Percentiles rank a stretch among this genome's conserved stretches.
These are phyloP conservation scores for Teratosphaeria epicoccoides DNA, from an alignment of 2,329 filamentous ascomycete species.

Conservation along the genomic window DNA sequence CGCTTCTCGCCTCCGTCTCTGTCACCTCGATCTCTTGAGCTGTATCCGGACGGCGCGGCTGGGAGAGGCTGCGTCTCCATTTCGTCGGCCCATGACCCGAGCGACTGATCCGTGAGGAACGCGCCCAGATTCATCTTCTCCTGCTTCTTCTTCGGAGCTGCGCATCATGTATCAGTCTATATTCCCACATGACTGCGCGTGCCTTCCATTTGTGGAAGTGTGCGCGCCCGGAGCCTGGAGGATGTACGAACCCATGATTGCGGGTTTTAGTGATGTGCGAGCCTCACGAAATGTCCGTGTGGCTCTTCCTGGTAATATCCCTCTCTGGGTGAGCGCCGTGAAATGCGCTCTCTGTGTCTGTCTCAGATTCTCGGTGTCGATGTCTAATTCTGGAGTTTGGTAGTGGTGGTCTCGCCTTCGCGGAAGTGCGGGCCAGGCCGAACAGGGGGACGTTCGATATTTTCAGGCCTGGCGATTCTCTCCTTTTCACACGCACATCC, in stretches of 20 bases:
- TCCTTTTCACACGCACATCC: neutral
- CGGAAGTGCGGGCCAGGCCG: neutral
- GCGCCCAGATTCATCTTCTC: conserved; percentile 97
- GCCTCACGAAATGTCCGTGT: conserved; percentile 10
- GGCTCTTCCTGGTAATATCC: conserved; percentile 2
- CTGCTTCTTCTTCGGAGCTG: conserved; percentile 66
- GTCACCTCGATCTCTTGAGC: conserved; percentile 13
- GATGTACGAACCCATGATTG: conserved; percentile 48
- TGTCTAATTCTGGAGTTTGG: neutral
- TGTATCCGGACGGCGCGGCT: conserved; percentile 17
- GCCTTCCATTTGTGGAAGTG: neutral
- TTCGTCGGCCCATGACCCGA: conserved; percentile 96
- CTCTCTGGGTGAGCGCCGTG: conserved; percentile 1
- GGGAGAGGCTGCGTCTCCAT: conserved; percentile 54
- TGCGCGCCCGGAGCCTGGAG: neutral
- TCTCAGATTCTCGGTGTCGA: neutral
- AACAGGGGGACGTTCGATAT: neutral
- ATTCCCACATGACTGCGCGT: neutral
- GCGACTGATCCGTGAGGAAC: conserved; percentile 79
- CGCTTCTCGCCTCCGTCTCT: conserved; percentile 34
- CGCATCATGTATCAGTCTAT: conserved; percentile 12
- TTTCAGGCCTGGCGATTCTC: too few relatives aligned
- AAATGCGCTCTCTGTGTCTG: neutral
- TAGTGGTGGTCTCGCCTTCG: neutral
- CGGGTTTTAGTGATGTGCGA: conserved; percentile 25